A percentile compares a stretch with the other conserved stretches of the same genome.
These are phyloP conservation scores for Aspergillus sp. DNA, from an alignment of 2,329 filamentous ascomycete genomes.

Conservation along the genomic window DNA sequence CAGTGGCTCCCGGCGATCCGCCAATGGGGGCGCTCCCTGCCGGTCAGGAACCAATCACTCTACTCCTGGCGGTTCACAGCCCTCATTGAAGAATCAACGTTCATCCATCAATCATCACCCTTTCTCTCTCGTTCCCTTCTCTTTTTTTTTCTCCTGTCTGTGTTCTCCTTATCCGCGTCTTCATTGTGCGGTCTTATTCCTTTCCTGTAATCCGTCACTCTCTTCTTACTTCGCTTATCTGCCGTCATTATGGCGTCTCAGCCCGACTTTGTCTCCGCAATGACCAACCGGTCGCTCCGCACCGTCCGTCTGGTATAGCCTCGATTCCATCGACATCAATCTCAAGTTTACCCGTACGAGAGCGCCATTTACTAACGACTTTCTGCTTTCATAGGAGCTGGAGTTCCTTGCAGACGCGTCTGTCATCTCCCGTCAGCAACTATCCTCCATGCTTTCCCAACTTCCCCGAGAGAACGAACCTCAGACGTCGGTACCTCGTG, in stretches of 20 bases:
- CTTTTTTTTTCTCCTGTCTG: neutral
- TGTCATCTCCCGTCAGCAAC: slow-evolving; percentile 71
- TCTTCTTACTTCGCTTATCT: neutral
- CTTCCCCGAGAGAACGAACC: slow-evolving; percentile 58
- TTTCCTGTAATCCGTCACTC: slow-evolving; percentile 1
- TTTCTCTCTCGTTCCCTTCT: neutral
- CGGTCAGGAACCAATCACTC: neutral
- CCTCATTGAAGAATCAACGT: slow-evolving; percentile 1
- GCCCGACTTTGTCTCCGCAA: slow-evolving; percentile 46
- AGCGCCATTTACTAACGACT: slow-evolving; percentile 2
- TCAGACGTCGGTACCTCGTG: slow-evolving; percentile 15
- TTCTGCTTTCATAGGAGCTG: slow-evolving; percentile 64
- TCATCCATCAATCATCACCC: neutral
- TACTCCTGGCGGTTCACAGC: neutral
- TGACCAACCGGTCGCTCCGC: slow-evolving; percentile 80
- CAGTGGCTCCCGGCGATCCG: neutral
- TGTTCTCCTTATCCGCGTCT: neutral
- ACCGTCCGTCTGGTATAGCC: slow-evolving; percentile 75
- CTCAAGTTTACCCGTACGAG: neutral
- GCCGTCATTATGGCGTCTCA: slow-evolving; percentile 31
- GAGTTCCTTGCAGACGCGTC: slow-evolving; percentile 82
- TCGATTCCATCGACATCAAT: neutral
- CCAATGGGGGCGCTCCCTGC: neutral
- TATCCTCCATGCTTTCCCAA: slow-evolving; percentile 69
- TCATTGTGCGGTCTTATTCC: neutral